Percentiles rank a stretch among this genome's conserved stretches.
These are phyloP conservation scores for Rhizopus arrhizus DNA, from an alignment of 371 early-diverging fungal genomes.

Conservation along the genomic window DNA sequence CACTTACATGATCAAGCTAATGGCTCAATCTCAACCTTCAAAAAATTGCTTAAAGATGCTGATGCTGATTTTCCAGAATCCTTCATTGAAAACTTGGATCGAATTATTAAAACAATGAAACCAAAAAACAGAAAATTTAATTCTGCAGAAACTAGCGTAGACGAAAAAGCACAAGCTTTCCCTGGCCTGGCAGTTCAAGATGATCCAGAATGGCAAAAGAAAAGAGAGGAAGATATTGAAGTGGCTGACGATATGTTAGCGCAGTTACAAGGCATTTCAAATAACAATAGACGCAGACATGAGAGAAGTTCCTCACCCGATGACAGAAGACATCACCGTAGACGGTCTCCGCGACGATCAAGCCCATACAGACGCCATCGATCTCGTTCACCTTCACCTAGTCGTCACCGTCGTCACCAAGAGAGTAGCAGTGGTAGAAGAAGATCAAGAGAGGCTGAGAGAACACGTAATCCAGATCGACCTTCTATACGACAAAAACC, in stretches of 20 bases:
- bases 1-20: conserved; percentile 71
- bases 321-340: conserved; percentile 23
- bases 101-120: conserved; percentile 85
- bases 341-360: conserved; percentile 12
- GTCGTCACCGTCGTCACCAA: too few relatives aligned
- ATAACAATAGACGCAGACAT: conserved; percentile 22
- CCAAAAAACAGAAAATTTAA: conserved; percentile 50
- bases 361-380: conserved; percentile 9
- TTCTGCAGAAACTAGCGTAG: conserved; percentile 24
- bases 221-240: conserved; percentile 46
- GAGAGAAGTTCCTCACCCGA: conserved; percentile 36
- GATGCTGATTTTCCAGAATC: conserved; percentile 86
- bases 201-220: conserved; percentile 54
- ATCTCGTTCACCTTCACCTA: conserved; percentile 7
- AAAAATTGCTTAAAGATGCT: conserved; percentile 65
- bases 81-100: conserved; percentile 83
- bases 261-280: conserved; percentile 54
- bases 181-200: conserved; percentile 85
- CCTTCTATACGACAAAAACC: conserved; percentile 42
- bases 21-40: conserved; percentile 67
- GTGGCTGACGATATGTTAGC: conserved; percentile 60
- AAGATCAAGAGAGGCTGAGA: conserved; percentile 49
- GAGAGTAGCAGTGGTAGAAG: background rate
- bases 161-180: conserved; percentile 64
- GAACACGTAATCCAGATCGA: conserved; percentile 67